Base-by-base conservation (phyloP, 306 rosid genomes). In the Acacia confusa region DNA sequence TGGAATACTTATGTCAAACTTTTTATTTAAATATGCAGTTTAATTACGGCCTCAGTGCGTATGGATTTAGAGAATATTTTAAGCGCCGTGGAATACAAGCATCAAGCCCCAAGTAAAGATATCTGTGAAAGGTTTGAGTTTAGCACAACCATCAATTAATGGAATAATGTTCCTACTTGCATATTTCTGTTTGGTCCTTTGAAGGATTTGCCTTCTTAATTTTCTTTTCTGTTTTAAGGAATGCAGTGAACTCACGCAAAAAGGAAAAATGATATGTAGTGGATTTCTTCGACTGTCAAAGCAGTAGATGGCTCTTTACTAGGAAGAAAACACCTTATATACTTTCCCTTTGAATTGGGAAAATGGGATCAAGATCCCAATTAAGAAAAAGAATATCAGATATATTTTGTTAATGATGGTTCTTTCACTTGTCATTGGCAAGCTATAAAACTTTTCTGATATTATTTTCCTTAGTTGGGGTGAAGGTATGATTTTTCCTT, bases 21-120 rank as follows among this genome's bases (percentile, higher is more conserved):
- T 78, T 80, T 65, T 72, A 80, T 43, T 3, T 77, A 17, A 81
- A 67, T 86, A 58, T 90, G 78, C 93, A 95, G 98, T 95, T 87
- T 88, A 84, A 83, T 78, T 84, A 90, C 72, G 98, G 93, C 40
- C 81, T 86, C 57, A 95, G 98, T 83, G 78, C 88, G 43, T 93
- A 95, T 17, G 98, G 99, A 83, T 95, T 95, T 85, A 88, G 99
- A 84, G 97, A 95, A 85, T 90, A 89, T 87, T 92, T 95, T 88
- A 93, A 91, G 94, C 93, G 93, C 64, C 82, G 91, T 20, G 91
- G 92, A 45, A 79, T 93, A 64, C 66, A 30, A 78, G 47, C 93
- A 55, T 89, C 89, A 45, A 85, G 85, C 78, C 70, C 66, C 3
- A 88, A 88, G 75, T 89, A 79, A 85, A 72, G 76, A 52, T 75